Conservation (phyloP, 1,284 basidiomycete genomes). For the Cryptococcus floricola region DNA sequence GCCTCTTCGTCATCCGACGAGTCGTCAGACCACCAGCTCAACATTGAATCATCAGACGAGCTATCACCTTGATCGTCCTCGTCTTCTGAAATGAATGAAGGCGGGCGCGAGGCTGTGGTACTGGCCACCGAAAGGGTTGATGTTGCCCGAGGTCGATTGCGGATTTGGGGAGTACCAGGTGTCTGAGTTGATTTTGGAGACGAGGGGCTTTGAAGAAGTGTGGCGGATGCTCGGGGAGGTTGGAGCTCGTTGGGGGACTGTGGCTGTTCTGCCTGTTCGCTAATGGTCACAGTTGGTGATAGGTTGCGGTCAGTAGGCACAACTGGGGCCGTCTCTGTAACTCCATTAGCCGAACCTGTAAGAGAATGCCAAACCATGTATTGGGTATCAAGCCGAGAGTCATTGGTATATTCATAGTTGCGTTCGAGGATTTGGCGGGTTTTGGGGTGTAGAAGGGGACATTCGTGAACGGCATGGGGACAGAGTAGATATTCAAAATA, state of each 20-base stretch:
- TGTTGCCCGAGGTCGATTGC: conserved; percentile 5
- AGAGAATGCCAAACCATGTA: neutral
- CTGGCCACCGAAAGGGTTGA: conserved; percentile 11
- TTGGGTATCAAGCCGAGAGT: neutral
- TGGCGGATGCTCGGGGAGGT: too few species aligned
- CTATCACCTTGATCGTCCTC: conserved; percentile 33
- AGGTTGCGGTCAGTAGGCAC: too few species aligned
- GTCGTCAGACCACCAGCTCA: conserved; percentile 45
- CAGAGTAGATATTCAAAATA: conserved; percentile 45
- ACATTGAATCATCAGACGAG: conserved; percentile 33
- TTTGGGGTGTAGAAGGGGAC: conserved; percentile 2
- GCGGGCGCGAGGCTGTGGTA: neutral
- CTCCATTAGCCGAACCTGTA: neutral
- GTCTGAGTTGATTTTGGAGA: too few species aligned
- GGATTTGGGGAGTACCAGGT: neutral
- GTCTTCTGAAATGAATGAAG: conserved; percentile 15
- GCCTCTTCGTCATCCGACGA: conserved; percentile 48
- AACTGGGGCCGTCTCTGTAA: too few species aligned
- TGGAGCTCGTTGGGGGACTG: too few species aligned
- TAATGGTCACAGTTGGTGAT: too few species aligned
- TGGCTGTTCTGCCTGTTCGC: too few species aligned
- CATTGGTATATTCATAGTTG: too few species aligned
- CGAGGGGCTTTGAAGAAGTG: too few species aligned
- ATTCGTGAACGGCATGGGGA: conserved; percentile 30
- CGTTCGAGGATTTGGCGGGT: neutral